These are phyloP conservation scores for Geotrichum candidum DNA, from an alignment of 1,139 yeast genomes.

Conservation along the genomic window DNA sequence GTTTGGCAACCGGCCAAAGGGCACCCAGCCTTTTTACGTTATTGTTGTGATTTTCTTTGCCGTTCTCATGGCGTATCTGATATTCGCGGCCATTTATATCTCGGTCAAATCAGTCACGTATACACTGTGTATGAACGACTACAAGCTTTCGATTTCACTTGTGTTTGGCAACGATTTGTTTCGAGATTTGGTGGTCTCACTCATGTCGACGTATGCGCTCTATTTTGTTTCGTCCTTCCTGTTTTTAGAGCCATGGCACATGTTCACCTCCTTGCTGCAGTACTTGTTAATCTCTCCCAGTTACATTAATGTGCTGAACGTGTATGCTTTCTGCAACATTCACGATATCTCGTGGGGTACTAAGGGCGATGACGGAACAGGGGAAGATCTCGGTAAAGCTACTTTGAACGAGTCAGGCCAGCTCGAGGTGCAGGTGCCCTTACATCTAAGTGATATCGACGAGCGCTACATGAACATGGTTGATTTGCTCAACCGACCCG, in stretches of 20 bases:
- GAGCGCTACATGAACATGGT: constrained; percentile 45
- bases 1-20: constrained; percentile 91
- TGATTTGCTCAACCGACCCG: constrained; percentile 27
- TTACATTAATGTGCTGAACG: constrained; percentile 71
- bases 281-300: constrained; percentile 68
- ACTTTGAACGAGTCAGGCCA: constrained; percentile 48
- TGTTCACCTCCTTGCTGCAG: constrained; percentile 67
- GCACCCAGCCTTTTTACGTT: constrained; percentile 76
- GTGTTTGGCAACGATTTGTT: constrained; percentile 59
- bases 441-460: constrained; percentile 56
- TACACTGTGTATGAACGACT: constrained; percentile 38
- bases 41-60: constrained; percentile 89
- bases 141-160: constrained; percentile 43
- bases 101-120: constrained; percentile 64
- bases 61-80: constrained; percentile 82
- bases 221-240: constrained; percentile 71
- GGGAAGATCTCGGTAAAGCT: constrained; percentile 64
- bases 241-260: constrained; percentile 74
- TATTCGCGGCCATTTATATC: constrained; percentile 80
- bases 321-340: constrained; percentile 78
- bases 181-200: constrained; percentile 81
- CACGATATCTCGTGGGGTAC: constrained; percentile 90
- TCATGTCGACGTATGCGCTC: constrained; percentile 75
- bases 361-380: constrained; percentile 59
- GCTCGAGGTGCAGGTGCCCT: constrained; percentile 60